Base-by-base conservation (phyloP, 2,329 filamentous ascomycete genomes). In the Sclerotinia minor region DNA sequence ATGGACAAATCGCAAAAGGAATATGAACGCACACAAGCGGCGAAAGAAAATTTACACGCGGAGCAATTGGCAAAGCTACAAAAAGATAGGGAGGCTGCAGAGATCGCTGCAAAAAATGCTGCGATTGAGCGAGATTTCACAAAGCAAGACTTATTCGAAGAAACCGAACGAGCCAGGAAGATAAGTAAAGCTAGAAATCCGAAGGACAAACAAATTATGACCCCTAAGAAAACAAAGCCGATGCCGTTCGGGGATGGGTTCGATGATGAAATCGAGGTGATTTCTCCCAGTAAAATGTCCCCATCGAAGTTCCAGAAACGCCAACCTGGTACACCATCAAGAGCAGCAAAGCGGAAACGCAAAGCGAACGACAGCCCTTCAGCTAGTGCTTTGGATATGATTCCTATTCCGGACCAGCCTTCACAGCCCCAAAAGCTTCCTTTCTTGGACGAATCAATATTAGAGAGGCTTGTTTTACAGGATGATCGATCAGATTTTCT, bases 241-340 rank as follows among this genome's bases (percentile, higher is more conserved):
- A 85, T 85, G 78, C 82, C 84, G 1, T 80, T 90, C 61, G 84
- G 89, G 1, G 92, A 95, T 78, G 92, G 92, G 0, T 95, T 95
- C 73, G 90, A 94, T 65, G 76, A 82, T 64, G 83, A 86, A 72
- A 79, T 86, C 50, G 72, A 82, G 68, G 75, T 80, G 69, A 72
- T 79, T 1, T 84, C 83, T 5, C 83, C 83, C 1, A 83, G 81
- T 38, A 75, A 69, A 81, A 77, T 79, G 0, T 84, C 83, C 5
- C 83, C 83, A 1, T 83, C 81, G n/a, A 77, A 75, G 64, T 76
- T 76, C 49, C 72, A 72, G 70, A 80, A 77, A 73, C 73, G 76
- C 17, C 81, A 78, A 70, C 75, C 79, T n/a, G 77, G 77, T 19
- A 85, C 84, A 2, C 91, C 91, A 0, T 89, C 81, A 49, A 89